Evolutionary conservation across 2,329 filamentous ascomycete genomes (phyloP).

Genomic region (Verticillium longisporum): DNA sequence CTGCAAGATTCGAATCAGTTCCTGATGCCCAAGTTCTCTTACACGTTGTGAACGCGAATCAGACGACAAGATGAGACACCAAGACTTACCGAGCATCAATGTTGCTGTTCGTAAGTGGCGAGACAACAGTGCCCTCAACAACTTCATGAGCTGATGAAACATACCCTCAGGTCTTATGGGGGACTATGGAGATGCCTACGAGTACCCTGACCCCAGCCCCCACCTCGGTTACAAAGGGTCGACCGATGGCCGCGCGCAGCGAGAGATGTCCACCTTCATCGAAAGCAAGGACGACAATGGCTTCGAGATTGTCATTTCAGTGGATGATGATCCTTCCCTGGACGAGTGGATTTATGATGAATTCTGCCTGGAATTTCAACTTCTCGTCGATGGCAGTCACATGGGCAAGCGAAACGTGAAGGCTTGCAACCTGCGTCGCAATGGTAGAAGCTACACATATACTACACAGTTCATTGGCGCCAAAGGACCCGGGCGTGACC

Average conservation of each 20-base stretch:
- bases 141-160: too few relatives aligned
- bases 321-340: conserved; percentile 9
- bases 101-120: background rate
- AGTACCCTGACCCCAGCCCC: background rate
- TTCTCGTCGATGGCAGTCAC: conserved; percentile 16
- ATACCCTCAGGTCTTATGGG: background rate
- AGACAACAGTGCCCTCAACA: background rate
- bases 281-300: conserved; percentile 18
- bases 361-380: conserved; percentile 9
- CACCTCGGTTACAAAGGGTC: background rate
- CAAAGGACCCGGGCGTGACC: background rate
- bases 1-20: background rate
- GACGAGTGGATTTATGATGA: conserved; percentile 17
- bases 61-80: background rate
- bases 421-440: background rate
- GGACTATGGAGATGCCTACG: background rate
- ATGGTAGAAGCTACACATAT: background rate
- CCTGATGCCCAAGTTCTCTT: too few relatives aligned
- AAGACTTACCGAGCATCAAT: background rate
- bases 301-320: conserved; percentile 14
- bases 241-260: background rate
- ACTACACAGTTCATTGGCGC: background rate
- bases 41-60: too few relatives aligned
- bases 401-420: conserved; percentile 8
- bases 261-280: conserved; percentile 18